phyloP scores from a whole-genome alignment of 2,329 filamentous ascomycete species.

The Gyromitra esculenta region DNA sequence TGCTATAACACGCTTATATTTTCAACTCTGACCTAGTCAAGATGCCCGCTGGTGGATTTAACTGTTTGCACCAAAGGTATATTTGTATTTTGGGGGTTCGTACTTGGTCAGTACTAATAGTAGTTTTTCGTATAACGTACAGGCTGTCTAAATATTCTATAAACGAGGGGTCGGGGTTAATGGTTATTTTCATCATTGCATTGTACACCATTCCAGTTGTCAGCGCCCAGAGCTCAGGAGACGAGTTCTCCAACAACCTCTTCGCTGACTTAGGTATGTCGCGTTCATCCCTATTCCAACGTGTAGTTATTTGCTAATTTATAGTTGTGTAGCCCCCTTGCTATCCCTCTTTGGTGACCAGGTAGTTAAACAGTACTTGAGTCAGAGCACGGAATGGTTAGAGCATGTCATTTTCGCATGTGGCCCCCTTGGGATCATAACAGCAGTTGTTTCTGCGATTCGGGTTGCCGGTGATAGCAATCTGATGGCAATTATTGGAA shows the following conservation, averaged over 20 bases:
- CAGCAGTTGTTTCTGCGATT: slow-evolving; percentile 59
- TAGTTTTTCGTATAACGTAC: too few species aligned
- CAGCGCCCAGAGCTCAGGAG: neutral
- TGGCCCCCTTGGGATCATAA: slow-evolving; percentile 63
- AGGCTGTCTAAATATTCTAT: too few species aligned
- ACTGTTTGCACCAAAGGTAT: too few species aligned
- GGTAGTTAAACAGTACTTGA: slow-evolving; percentile 59
- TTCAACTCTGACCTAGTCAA: too few species aligned
- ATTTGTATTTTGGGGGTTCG: too few species aligned
- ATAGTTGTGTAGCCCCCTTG: neutral
- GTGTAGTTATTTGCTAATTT: neutral
- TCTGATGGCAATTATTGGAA: slow-evolving; percentile 61
- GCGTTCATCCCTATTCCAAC: too few species aligned
- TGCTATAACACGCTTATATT: too few species aligned
- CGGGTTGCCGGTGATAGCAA: slow-evolving; percentile 57
- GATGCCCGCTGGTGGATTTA: too few species aligned
- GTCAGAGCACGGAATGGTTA: slow-evolving; percentile 56
- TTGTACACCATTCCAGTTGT: too few species aligned
- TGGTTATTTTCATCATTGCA: too few species aligned
- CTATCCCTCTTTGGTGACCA: slow-evolving; percentile 14
- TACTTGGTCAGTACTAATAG: too few species aligned
- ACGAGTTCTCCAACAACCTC: slow-evolving; percentile 12
- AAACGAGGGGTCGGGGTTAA: too few species aligned
- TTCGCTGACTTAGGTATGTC: slow-evolving; percentile 12
- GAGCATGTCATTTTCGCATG: slow-evolving; percentile 64